phyloP scores from a whole-genome alignment of 2,329 filamentous ascomycete species.

The Fusarium pininemorale region DNA sequence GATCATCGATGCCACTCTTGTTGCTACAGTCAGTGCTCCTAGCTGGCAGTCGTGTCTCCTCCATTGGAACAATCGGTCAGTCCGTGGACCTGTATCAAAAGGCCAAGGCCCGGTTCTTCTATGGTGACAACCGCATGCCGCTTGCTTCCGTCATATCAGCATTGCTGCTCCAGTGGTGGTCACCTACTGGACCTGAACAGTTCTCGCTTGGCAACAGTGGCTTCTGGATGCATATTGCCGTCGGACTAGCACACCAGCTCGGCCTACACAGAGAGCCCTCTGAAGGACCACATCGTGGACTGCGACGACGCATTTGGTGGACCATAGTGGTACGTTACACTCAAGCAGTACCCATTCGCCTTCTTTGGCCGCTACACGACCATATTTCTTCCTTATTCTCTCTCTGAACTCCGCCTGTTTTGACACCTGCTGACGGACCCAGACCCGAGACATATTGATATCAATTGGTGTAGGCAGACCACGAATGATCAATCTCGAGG shows the following conservation, averaged over 20 bases:
- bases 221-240: neutral
- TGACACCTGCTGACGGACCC: neutral
- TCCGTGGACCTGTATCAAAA: neutral
- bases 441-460: neutral
- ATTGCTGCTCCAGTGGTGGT: neutral
- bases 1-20: no score
- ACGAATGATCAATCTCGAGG: neutral
- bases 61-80: neutral
- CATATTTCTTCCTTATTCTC: neutral
- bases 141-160: neutral
- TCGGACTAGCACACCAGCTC: neutral
- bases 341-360: neutral
- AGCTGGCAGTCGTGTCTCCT: neutral
- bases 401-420: neutral
- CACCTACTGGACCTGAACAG: neutral
- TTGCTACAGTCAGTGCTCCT: neutral
- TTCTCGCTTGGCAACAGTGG: neutral
- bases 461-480: neutral
- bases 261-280: neutral
- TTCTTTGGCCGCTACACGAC: neutral
- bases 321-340: neutral
- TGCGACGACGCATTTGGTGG: neutral
- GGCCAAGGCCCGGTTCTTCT: neutral
- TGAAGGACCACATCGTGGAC: neutral
- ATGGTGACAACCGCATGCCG: neutral